A percentile compares a stretch with the other conserved stretches of the same genome.
Evolutionary conservation across 2,329 filamentous ascomycete genomes (phyloP).

Genomic region (Colletotrichum zoysiae): DNA sequence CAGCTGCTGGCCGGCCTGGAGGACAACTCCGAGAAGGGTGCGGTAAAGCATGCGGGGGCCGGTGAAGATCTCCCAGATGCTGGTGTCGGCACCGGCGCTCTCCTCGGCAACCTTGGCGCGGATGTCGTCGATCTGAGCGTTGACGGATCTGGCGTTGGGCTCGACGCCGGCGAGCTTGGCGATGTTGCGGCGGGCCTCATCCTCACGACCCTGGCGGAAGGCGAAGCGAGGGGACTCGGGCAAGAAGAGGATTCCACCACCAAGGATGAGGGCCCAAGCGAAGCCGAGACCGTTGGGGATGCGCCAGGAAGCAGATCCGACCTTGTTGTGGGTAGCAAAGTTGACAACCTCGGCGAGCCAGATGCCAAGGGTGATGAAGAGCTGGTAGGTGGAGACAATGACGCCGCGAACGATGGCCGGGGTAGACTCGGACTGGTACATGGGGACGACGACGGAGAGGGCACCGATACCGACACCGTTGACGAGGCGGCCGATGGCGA

Average conservation of each 20-base stretch:
- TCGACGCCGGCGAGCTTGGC: conserved; percentile 60
- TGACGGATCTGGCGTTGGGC: conserved; percentile 55
- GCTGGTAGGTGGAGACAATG: conserved; percentile 74
- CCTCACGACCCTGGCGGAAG: conserved; percentile 60
- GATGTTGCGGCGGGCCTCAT: conserved; percentile 63
- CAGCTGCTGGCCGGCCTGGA: conserved; percentile 76
- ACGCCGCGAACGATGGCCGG: conserved; percentile 74
- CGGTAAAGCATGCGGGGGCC: conserved; percentile 75
- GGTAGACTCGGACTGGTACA: conserved; percentile 77
- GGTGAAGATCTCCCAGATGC: conserved; percentile 73
- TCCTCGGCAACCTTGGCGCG: conserved; percentile 64
- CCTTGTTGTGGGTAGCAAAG: conserved; percentile 66
- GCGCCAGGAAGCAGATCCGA: conserved; percentile 68
- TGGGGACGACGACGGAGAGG: conserved; percentile 73
- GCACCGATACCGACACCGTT: conserved; percentile 75
- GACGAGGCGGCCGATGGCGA: conserved; percentile 74
- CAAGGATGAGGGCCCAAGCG: conserved; percentile 66
- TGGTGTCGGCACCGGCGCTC: conserved; percentile 57
- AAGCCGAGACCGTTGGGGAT: conserved; percentile 71
- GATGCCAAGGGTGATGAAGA: conserved; percentile 78
- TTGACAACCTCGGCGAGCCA: conserved; percentile 70
- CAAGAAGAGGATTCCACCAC: conserved; percentile 63
- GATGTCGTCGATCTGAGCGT: conserved; percentile 65
- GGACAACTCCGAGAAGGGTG: conserved; percentile 70
- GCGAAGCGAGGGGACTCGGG: conserved; percentile 68